Evolutionary conservation across 1,284 basidiomycete species (phyloP), one percentile per base, ranked within the genome.

Genomic region (Chondrostereum purpureum): DNA sequence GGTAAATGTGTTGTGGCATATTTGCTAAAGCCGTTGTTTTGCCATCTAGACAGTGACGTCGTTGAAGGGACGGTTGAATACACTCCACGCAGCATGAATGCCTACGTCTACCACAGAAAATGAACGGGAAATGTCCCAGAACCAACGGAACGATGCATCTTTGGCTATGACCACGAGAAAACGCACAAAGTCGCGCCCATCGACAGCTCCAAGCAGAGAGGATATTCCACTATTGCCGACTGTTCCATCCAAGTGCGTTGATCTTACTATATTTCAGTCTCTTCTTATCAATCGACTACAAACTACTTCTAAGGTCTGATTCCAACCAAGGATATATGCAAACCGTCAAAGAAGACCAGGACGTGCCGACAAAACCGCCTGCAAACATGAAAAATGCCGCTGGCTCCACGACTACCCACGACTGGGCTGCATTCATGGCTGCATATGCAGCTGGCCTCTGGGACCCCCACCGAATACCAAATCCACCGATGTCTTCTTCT

Each of bases 381-480:
- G 12, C 37, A 17, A 3, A 14, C 14, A 39, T 13, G 19, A 39
- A 14, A 18, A 13, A 13, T 14, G 12, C 16, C 23, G 10, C 42
- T 43, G 23, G 23, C 18, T 23, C 23, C 12, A 27, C 39, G 10
- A 17, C 44, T 23, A 39, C 51, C 18, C 76, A 75, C 53, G 82
- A 87, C 56, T 92, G 89, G 89, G 70, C 73, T 14, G 78, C 80
- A 0, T 92, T 92, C 60, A 77, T 88, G 47, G 65, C 72, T 33
- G 80, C 85, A 0, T 92, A 92, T 59, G 79, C 87, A 0, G 61
- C 73, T 20, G 89, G 89, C 10, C 72, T 79, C 49, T 93, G 90
- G 83, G 87, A 90, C 58, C 88, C 90, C 1, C 78, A 83, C 52
- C 73, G 73, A 44, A 84, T 79, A 0, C 89, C 89, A 1, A 75